Evolutionary conservation across 257 asterid genomes (phyloP).

Genomic region (Ligustrum vulgare): DNA sequence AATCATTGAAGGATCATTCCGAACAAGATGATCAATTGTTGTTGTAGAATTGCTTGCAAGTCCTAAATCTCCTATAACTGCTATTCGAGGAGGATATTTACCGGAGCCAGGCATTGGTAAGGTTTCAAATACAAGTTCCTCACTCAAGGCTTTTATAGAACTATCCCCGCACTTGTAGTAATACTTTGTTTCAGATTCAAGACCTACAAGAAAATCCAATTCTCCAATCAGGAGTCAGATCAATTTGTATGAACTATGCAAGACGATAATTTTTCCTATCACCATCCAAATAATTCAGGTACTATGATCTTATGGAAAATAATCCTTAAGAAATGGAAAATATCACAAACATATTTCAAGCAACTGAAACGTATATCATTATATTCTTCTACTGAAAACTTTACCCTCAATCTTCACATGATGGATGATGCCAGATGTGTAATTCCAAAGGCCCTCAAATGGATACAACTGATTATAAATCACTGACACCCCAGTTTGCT

Average conservation of each 20-base stretch:
- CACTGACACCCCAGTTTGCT: slow-evolving; percentile 52
- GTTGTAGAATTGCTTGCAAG: slow-evolving; percentile 73
- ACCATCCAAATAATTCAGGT: neutral
- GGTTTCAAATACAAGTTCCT: slow-evolving; percentile 57
- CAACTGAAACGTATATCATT: neutral
- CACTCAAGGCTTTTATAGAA: slow-evolving; percentile 65
- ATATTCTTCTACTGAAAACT: slow-evolving; percentile 12
- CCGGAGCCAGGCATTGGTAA: slow-evolving; percentile 57
- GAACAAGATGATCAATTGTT: slow-evolving; percentile 67
- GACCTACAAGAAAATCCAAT: slow-evolving; percentile 44
- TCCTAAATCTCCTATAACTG: slow-evolving; percentile 81
- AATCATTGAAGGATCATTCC: slow-evolving; percentile 62
- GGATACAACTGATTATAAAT: slow-evolving; percentile 79
- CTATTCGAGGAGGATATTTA: slow-evolving; percentile 66
- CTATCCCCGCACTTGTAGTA: slow-evolving; percentile 88
- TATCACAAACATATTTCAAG: neutral
- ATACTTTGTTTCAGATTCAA: slow-evolving; percentile 67
- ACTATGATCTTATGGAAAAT: neutral
- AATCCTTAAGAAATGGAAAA: neutral
- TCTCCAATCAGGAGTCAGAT: neutral
- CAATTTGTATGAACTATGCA: neutral
- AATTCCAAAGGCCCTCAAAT: slow-evolving; percentile 78
- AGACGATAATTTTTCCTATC: neutral
- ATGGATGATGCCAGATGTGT: slow-evolving; percentile 81
- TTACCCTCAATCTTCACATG: slow-evolving; percentile 78